A percentile compares a stretch with the other conserved stretches of the same genome.
Evolutionary conservation across 164 flowering plant genomes (phyloP).

Genomic region (Akebia trifoliata): DNA sequence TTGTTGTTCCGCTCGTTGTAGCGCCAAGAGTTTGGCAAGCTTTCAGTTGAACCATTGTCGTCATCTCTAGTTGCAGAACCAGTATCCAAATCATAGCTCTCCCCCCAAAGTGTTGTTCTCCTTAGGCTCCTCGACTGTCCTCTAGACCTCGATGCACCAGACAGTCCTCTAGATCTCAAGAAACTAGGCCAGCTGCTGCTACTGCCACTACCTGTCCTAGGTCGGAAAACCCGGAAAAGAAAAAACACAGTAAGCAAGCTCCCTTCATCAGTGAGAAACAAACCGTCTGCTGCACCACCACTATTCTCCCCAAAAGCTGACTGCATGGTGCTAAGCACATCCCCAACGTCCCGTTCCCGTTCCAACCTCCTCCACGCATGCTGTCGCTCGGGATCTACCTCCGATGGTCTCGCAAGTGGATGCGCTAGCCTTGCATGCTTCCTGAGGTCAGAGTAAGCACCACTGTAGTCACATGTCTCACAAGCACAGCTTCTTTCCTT

Average conservation of each 20-base stretch:
- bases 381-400: conserved; percentile 71
- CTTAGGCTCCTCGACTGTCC: conserved; percentile 32
- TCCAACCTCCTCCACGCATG: conserved; percentile 79
- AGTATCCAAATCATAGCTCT: conserved; percentile 43
- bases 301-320: conserved; percentile 68
- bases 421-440: conserved; percentile 80
- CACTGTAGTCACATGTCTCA: conserved; percentile 66
- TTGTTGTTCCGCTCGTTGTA: neutral
- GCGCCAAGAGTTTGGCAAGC: neutral
- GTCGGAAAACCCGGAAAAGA: conserved; percentile 39
- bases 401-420: conserved; percentile 67
- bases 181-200: conserved; percentile 50
- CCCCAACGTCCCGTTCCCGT: conserved; percentile 74
- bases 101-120: conserved; percentile 62
- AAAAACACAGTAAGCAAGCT: conserved; percentile 63
- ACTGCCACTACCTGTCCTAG: conserved; percentile 9
- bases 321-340: conserved; percentile 73
- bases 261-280: conserved; percentile 42
- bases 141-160: neutral
- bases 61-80: neutral
- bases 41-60: neutral
- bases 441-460: conserved; percentile 69
- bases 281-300: conserved; percentile 16
- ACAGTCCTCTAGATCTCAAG: conserved; percentile 48
- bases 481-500: conserved; percentile 70